A percentile compares a stretch with the other conserved stretches of the same genome.
Conservation (phyloP, 1,284 basidiomycete species). For the Porphyrellus sp. region DNA sequence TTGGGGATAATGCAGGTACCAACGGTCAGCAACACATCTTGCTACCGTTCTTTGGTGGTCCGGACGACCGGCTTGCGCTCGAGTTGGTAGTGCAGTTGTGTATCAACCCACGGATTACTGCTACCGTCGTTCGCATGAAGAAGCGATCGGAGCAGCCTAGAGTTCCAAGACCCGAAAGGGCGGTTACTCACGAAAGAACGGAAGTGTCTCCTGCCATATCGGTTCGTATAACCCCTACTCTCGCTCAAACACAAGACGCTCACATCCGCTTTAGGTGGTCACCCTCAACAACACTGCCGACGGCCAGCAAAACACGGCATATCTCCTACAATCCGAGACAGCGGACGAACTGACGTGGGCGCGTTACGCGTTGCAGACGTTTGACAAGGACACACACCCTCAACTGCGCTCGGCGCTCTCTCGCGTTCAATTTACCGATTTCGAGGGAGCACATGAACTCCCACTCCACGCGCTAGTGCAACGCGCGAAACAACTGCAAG, state of each 20-base stretch:
- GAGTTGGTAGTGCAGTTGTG: constrained; percentile 83
- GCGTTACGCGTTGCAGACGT: constrained; percentile 41
- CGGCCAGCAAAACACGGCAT: constrained; percentile 57
- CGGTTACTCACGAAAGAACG: constrained; percentile 27
- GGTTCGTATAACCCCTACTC: constrained; percentile 40
- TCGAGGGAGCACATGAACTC: constrained; percentile 38
- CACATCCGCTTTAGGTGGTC: constrained; percentile 39
- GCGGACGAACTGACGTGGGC: constrained; percentile 72
- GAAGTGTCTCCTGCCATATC: not conserved
- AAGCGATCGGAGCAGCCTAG: constrained; percentile 27
- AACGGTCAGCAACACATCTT: constrained; percentile 66
- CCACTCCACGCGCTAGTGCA: constrained; percentile 59
- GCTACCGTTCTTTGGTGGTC: constrained; percentile 91
- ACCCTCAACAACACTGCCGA: constrained; percentile 67
- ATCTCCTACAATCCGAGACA: constrained; percentile 64
- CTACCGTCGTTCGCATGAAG: constrained; percentile 58
- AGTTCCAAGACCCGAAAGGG: constrained; percentile 23
- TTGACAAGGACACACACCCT: constrained; percentile 25
- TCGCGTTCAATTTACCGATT: constrained; percentile 53
- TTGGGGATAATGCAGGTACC: constrained; percentile 41
- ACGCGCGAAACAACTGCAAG: constrained; percentile 35
- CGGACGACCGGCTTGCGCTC: constrained; percentile 88
- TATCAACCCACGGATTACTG: constrained; percentile 59
- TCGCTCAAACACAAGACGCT: constrained; percentile 36
- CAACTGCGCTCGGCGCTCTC: constrained; percentile 44